phyloP scores from a whole-genome alignment of 1,139 yeast species.

The Suhomyces terraborum region DNA sequence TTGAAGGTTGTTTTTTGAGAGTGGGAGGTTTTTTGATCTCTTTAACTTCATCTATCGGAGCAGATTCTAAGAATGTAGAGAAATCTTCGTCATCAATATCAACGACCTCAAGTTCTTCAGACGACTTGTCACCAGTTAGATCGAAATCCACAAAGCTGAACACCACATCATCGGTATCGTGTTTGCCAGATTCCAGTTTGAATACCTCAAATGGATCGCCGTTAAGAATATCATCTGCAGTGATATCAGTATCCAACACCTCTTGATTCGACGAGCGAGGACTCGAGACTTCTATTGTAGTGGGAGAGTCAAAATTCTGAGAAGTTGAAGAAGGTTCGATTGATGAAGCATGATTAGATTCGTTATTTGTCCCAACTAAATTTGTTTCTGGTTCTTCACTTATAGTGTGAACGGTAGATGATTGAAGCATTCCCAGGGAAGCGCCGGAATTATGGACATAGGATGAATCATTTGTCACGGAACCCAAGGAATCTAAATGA shows the following conservation, averaged over 20 bases:
- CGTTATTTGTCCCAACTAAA: background rate
- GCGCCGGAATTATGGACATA: background rate
- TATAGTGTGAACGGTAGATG: background rate
- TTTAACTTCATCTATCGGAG: slow-evolving; percentile 2
- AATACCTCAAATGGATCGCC: slow-evolving; percentile 26
- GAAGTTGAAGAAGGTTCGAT: slow-evolving; percentile 5
- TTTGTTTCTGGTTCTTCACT: background rate
- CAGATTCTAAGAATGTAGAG: background rate
- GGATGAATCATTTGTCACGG: background rate
- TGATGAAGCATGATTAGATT: slow-evolving; percentile 5
- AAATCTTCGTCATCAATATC: slow-evolving; percentile 1
- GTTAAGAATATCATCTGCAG: slow-evolving; percentile 28
- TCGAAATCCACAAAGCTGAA: slow-evolving; percentile 13
- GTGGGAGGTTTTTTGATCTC: background rate
- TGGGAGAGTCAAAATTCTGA: slow-evolving; percentile 18
- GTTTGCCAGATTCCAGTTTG: slow-evolving; percentile 5
- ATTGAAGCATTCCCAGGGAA: background rate
- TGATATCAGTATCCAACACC: slow-evolving; percentile 14
- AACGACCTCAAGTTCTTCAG: slow-evolving; percentile 4
- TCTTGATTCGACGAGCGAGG: slow-evolving; percentile 15
- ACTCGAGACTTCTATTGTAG: slow-evolving; percentile 20
- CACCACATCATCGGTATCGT: slow-evolving; percentile 7
- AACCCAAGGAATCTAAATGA: slow-evolving; percentile 6
- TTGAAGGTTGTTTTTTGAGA: slow-evolving; percentile 12
- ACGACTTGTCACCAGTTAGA: slow-evolving; percentile 12